Percentiles rank a stretch among this genome's conserved stretches.
phyloP scores from a whole-genome alignment of 495 filamentous ascomycete species.

The Xylaria longipes region DNA sequence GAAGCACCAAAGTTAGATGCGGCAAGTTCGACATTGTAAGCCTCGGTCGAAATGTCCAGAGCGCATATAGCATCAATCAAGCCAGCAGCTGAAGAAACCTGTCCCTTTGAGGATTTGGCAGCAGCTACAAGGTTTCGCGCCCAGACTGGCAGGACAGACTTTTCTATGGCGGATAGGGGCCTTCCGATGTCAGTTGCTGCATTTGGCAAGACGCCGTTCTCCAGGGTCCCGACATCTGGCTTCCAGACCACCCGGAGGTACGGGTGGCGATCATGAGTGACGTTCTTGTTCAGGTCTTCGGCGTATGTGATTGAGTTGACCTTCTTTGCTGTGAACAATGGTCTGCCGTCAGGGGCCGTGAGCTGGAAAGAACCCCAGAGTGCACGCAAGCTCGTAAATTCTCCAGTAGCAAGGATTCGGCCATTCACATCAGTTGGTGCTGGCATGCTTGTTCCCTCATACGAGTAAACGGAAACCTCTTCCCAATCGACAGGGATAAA shows the following conservation, averaged over 20 bases:
- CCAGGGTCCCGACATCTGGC: neutral
- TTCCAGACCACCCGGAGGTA: constrained; percentile 4
- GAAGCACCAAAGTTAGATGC: neutral
- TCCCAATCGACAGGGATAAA: constrained; percentile 11
- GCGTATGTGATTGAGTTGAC: constrained; percentile 13
- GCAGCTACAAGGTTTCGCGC: neutral
- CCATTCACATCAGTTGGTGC: neutral
- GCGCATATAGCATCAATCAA: neutral
- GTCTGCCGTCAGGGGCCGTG: constrained; percentile 2
- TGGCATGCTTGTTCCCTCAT: constrained; percentile 14
- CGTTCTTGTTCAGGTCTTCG: constrained; percentile 8
- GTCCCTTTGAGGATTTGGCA: neutral
- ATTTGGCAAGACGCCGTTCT: neutral
- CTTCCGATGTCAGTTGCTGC: neutral
- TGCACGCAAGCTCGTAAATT: constrained; percentile 6
- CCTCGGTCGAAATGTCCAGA: neutral
- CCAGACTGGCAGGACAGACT: neutral
- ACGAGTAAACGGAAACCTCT: constrained; percentile 4
- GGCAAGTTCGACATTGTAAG: neutral
- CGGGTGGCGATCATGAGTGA: neutral
- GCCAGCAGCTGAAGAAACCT: neutral
- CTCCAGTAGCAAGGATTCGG: neutral
- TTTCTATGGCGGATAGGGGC: neutral
- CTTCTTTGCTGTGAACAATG: constrained; percentile 7
- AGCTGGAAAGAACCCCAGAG: constrained; percentile 9